Evolutionary conservation across 1,139 yeast genomes (phyloP), one percentile per base, ranked within the genome.

Genomic region (Schwanniomyces etchellsii): DNA sequence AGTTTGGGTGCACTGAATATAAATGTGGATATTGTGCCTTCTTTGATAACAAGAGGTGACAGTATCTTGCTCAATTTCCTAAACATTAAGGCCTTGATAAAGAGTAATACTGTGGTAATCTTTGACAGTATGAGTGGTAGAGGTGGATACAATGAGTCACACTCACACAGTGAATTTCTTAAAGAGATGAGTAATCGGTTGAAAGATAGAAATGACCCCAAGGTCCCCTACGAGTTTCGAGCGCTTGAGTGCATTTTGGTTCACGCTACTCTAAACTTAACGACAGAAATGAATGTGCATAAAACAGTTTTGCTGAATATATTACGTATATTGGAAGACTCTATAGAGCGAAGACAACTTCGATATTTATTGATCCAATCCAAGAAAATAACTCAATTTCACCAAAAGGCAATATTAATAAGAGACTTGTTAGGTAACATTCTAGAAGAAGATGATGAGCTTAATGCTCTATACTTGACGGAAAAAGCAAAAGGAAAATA

Each of bases 281-380:
- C 60, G 13, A 60, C 66, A 1, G 74, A 67, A 37, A 55, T 65
- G 64, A 60, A 58, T 30, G 70, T 67, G 3, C 73, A 65, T 35
- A 51, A 51, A 12, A 64, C 69, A 0, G 68, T 65, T 3, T 45
- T 67, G 7, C 52, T 49, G 23, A 64, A 62, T 35, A 50, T 66
- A 13, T 40, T 67, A 23, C 44, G 43, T 25, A 62, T 68, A 2
- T 47, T 67, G 13, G 73, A 67, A 35, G 52, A 52, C 24, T 57
- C 66, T 10, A 64, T 67, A 4, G 73, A 67, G 27, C 42, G 69
- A 27, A 50, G 50, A 14, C 60, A 62, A 35, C 47, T 67, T 18
- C 42, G 72, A 16, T 66, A 65, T 35, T 46, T 67, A 9, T 51
- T 67, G 29, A 64, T 65, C 25, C 69, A 65, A 42, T 57, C 64